phyloP scores from a whole-genome alignment of 371 early-diverging fungal species.

The Mucor indicus region DNA sequence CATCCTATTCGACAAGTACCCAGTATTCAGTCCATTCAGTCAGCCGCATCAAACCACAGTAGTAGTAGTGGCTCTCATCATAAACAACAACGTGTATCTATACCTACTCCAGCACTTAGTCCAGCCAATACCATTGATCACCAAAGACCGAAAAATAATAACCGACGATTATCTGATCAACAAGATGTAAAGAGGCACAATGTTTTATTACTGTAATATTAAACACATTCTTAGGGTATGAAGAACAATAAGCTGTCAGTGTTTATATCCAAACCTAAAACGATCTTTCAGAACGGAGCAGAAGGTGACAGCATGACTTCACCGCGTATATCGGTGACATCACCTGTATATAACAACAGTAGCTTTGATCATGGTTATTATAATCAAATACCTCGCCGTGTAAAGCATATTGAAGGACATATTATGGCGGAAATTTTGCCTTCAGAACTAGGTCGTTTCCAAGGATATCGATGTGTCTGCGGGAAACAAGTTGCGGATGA shows the following conservation, averaged over 20 bases:
- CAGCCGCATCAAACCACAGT: constrained; percentile 7
- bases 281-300: constrained; percentile 28
- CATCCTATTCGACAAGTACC: constrained; percentile 15
- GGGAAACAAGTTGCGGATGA: constrained; percentile 31
- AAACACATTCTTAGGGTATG: too few relatives aligned
- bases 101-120: constrained; percentile 14
- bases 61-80: too few relatives aligned
- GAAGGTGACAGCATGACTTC: neutral
- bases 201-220: too few relatives aligned
- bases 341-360: neutral
- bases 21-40: constrained; percentile 13
- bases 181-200: too few relatives aligned
- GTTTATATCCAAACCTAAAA: constrained; percentile 42
- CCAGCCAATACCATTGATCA: constrained; percentile 5
- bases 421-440: constrained; percentile 38
- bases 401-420: constrained; percentile 46
- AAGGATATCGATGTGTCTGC: constrained; percentile 46
- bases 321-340: neutral
- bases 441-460: constrained; percentile 29
- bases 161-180: neutral
- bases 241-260: constrained; percentile 22
- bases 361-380: constrained; percentile 14
- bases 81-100: constrained; percentile 16
- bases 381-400: constrained; percentile 25
- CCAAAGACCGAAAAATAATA: too few relatives aligned